Percentiles rank a stretch among this genome's conserved stretches.
phyloP scores from a whole-genome alignment of 1,284 basidiomycete genomes.

The Cryptococcus wingfieldii region DNA sequence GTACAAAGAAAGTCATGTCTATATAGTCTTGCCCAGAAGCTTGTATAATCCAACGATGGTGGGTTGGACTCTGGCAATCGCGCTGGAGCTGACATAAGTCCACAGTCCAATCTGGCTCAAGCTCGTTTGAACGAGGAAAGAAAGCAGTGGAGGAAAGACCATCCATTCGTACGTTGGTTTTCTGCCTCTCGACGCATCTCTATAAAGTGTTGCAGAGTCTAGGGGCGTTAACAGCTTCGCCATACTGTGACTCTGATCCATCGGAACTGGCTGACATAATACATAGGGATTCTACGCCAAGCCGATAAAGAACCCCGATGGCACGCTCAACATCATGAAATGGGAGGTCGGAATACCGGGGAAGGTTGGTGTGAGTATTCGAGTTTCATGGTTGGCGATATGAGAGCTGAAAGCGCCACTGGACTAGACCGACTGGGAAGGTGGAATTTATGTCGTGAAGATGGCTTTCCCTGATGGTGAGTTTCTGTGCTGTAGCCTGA shows the following conservation, averaged over 20 bases:
- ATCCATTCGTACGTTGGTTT: constrained; percentile 79
- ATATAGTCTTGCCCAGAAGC: no score
- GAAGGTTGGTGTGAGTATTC: constrained; percentile 64
- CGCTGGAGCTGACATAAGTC: no score
- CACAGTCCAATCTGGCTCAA: constrained; percentile 35
- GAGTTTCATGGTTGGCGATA: not conserved
- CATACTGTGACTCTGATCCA: no score
- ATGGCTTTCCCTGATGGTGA: constrained; percentile 94
- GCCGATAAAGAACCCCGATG: constrained; percentile 81
- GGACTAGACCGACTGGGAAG: constrained; percentile 88
- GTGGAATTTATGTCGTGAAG: constrained; percentile 84
- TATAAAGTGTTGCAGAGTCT: no score
- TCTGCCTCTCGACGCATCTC: not conserved
- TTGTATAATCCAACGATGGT: not conserved
- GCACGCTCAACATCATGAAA: constrained; percentile 90
- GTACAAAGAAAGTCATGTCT: no score
- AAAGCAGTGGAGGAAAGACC: constrained; percentile 98
- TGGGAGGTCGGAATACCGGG: constrained; percentile 98
- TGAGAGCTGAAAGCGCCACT: not conserved
- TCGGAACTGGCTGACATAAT: no score
- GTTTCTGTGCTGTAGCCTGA: constrained; percentile 35
- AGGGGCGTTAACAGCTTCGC: no score
- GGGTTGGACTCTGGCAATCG: not conserved
- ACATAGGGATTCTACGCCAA: constrained; percentile 91
- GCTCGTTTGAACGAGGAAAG: constrained; percentile 72